These are phyloP conservation scores for Gnetum montanum DNA, from an alignment of 75 land plant species.

Conservation along the genomic window DNA sequence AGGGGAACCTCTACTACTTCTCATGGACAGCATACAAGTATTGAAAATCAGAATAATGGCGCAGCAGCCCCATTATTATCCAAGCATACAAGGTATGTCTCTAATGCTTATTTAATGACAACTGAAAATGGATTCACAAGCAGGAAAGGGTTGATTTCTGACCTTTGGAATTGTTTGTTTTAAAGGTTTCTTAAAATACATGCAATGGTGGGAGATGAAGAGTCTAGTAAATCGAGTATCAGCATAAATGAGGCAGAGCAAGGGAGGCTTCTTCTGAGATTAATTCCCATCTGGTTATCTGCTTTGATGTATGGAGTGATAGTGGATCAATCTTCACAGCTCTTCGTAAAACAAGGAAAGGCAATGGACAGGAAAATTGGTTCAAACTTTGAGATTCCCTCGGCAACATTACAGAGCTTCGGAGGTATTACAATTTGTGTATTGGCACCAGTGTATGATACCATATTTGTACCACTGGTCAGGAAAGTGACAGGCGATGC, in stretches of 20 bases:
- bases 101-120: too few species aligned
- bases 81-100: too few species aligned
- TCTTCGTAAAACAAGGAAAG: slow-evolving; percentile 33
- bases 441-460: slow-evolving; percentile 32
- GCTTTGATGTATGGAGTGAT: slow-evolving; percentile 27
- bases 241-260: slow-evolving; percentile 32
- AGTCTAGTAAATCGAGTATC: too few species aligned
- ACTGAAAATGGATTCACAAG: too few species aligned
- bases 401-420: slow-evolving; percentile 27
- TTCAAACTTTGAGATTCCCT: slow-evolving; percentile 24
- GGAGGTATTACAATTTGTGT: slow-evolving; percentile 20
- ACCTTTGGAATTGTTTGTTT: too few species aligned
- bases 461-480: slow-evolving; percentile 22
- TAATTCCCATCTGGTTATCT: slow-evolving; percentile 23
- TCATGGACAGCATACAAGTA: too few species aligned
- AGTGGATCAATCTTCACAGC: slow-evolving; percentile 28
- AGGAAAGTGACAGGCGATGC: slow-evolving; percentile 16
- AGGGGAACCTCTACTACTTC: slow-evolving; percentile 6
- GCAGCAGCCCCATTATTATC: too few species aligned
- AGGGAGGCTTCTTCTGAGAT: slow-evolving; percentile 17
- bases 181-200: too few species aligned
- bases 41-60: too few species aligned
- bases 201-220: too few species aligned
- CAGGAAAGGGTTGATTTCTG: too few species aligned
- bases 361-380: slow-evolving; percentile 27